Evolutionary conservation across 2,329 filamentous ascomycete genomes (phyloP).

Genomic region (Colletotrichum orchidophilum): DNA sequence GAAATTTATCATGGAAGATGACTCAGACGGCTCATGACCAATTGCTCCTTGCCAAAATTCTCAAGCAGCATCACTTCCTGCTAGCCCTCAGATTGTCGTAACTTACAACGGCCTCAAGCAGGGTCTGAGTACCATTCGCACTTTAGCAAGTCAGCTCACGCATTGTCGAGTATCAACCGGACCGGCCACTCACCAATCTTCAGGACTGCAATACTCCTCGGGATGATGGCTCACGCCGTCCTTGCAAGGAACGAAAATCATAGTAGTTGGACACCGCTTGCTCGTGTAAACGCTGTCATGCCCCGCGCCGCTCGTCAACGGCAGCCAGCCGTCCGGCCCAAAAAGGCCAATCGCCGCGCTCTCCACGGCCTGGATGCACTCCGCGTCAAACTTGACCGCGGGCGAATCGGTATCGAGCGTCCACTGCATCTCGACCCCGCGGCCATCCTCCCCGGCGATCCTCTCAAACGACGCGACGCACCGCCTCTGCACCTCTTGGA

Average conservation of each 20-base stretch:
- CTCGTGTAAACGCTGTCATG: slow-evolving; percentile 68
- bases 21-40: background rate
- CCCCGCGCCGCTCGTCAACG: slow-evolving; percentile 53
- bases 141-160: slow-evolving; percentile 13
- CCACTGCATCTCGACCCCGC: slow-evolving; percentile 61
- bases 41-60: background rate
- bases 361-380: slow-evolving; percentile 73
- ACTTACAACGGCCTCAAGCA: slow-evolving; percentile 35
- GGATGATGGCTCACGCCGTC: slow-evolving; percentile 73
- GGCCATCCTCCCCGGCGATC: slow-evolving; percentile 39
- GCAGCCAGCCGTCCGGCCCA: slow-evolving; percentile 49
- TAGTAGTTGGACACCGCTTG: slow-evolving; percentile 67
- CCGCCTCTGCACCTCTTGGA: slow-evolving; percentile 35
- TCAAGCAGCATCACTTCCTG: background rate
- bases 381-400: slow-evolving; percentile 71
- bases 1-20: background rate
- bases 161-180: background rate
- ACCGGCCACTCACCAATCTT: slow-evolving; percentile 58
- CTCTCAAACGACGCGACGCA: slow-evolving; percentile 38
- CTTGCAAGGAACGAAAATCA: slow-evolving; percentile 73
- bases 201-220: slow-evolving; percentile 67
- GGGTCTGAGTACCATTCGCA: slow-evolving; percentile 34
- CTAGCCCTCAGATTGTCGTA: slow-evolving; percentile 32
- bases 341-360: slow-evolving; percentile 68
- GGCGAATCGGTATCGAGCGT: slow-evolving; percentile 68